A percentile compares a stretch with the other conserved stretches of the same genome.
phyloP scores from a whole-genome alignment of 2,329 filamentous ascomycete species.

The Scleromitrula shiraiana region DNA sequence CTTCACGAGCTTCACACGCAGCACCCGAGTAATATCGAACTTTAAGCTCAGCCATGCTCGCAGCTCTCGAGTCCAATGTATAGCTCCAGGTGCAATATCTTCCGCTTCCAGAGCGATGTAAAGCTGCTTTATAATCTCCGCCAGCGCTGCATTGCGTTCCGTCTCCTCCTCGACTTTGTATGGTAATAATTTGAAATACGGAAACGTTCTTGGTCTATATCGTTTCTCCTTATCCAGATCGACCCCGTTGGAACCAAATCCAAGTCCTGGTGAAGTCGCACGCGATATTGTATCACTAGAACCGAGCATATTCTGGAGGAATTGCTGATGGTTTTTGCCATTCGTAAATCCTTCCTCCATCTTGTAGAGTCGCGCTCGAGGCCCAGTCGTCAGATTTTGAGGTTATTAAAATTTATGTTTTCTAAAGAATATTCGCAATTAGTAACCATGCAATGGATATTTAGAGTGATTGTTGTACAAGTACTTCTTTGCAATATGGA shows the following conservation, averaged over 20 bases:
- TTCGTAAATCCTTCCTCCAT: constrained; percentile 28
- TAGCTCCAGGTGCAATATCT: constrained; percentile 85
- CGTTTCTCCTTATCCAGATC: constrained; percentile 49
- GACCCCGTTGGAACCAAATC: constrained; percentile 40
- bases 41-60: constrained; percentile 93
- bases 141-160: constrained; percentile 69
- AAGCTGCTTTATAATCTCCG: constrained; percentile 85
- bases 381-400: background rate
- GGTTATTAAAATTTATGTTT: background rate
- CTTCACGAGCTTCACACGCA: constrained; percentile 75
- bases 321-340: constrained; percentile 25
- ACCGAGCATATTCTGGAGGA: constrained; percentile 20
- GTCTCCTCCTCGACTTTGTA: constrained; percentile 77
- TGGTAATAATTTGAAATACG: constrained; percentile 84
- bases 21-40: constrained; percentile 85
- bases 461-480: background rate
- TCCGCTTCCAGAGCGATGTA: constrained; percentile 88
- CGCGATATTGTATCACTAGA: constrained; percentile 65
- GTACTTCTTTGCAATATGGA: constrained; percentile 3
- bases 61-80: constrained; percentile 96
- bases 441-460: background rate
- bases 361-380: constrained; percentile 3
- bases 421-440: background rate
- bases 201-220: constrained; percentile 83
- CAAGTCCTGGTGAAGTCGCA: constrained; percentile 73